A percentile compares a stretch with the other conserved stretches of the same genome.
These are phyloP conservation scores for Pseudotsuga menziesii DNA, from an alignment of 75 land plant species.

Conservation along the genomic window DNA sequence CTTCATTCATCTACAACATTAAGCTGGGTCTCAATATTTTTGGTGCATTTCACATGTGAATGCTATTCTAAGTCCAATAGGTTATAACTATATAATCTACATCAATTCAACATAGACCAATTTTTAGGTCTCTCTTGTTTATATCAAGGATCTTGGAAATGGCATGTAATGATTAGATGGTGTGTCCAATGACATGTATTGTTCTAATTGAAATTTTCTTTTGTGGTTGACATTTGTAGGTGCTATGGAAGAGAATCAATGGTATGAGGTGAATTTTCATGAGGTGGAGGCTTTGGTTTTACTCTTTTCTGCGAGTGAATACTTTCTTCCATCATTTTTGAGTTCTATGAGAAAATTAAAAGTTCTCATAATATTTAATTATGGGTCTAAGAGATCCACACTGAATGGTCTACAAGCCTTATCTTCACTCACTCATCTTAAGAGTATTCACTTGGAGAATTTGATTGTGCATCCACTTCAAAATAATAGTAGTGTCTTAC, in stretches of 20 bases:
- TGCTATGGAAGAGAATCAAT: constrained; percentile 46
- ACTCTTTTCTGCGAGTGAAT: constrained; percentile 32
- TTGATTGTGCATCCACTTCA: constrained; percentile 23
- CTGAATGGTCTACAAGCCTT: constrained; percentile 29
- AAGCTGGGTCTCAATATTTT: too few relatives aligned
- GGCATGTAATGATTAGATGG: too few relatives aligned
- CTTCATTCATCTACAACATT: too few relatives aligned
- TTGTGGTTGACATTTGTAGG: constrained; percentile 17
- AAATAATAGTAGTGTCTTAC: constrained; percentile 15
- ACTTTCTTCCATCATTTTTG: constrained; percentile 52
- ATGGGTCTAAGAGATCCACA: constrained; percentile 17
- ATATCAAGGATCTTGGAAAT: too few relatives aligned
- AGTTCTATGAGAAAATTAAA: constrained; percentile 42
- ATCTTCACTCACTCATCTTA: constrained; percentile 26
- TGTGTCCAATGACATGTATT: background rate
- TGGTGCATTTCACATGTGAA: too few relatives aligned
- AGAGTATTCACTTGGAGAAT: constrained; percentile 50
- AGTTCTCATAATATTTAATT: constrained; percentile 33
- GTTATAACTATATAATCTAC: too few relatives aligned
- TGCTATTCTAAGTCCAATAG: too few relatives aligned
- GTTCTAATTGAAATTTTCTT: background rate
- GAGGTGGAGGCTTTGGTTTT: constrained; percentile 54
- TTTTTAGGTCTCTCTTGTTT: too few relatives aligned
- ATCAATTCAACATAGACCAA: too few relatives aligned
- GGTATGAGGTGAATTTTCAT: constrained; percentile 41